Conservation (phyloP, 371 early-diverging fungal species). For the Mortierella sp. region DNA sequence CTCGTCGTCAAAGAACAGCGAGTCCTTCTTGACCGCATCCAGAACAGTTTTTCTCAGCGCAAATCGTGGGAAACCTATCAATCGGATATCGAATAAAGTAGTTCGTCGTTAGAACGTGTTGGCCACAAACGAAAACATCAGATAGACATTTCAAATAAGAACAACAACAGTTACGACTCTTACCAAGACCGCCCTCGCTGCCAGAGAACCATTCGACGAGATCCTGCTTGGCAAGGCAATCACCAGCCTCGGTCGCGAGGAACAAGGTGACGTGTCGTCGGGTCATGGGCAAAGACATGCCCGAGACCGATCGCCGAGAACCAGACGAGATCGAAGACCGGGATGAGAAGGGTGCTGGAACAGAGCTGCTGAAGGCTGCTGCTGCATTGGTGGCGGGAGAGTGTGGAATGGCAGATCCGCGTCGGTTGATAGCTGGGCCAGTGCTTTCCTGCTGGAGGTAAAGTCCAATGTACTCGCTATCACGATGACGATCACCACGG, state of each 20-base stretch:
- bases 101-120: too few relatives aligned
- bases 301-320: conserved; percentile 47
- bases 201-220: conserved; percentile 56
- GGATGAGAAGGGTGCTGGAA: conserved; percentile 21
- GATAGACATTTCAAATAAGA: background rate
- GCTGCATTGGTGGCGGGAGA: background rate
- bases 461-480: conserved; percentile 50
- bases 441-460: conserved; percentile 46
- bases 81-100: too few relatives aligned
- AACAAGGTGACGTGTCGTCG: conserved; percentile 53
- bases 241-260: conserved; percentile 44
- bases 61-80: conserved; percentile 45
- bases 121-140: background rate
- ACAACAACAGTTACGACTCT: too few relatives aligned
- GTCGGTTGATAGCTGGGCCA: conserved; percentile 21
- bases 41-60: conserved; percentile 41
- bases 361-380: conserved; percentile 21
- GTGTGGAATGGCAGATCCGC: conserved; percentile 17
- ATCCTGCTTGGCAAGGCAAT: conserved; percentile 48
- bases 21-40: conserved; percentile 34
- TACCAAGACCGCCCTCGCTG: conserved; percentile 50
- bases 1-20: conserved; percentile 11
- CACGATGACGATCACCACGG: conserved; percentile 55
- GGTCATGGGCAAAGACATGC: conserved; percentile 28
- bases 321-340: conserved; percentile 34